Conservation (phyloP, 106 monocot genomes). For the Allium sativum region DNA sequence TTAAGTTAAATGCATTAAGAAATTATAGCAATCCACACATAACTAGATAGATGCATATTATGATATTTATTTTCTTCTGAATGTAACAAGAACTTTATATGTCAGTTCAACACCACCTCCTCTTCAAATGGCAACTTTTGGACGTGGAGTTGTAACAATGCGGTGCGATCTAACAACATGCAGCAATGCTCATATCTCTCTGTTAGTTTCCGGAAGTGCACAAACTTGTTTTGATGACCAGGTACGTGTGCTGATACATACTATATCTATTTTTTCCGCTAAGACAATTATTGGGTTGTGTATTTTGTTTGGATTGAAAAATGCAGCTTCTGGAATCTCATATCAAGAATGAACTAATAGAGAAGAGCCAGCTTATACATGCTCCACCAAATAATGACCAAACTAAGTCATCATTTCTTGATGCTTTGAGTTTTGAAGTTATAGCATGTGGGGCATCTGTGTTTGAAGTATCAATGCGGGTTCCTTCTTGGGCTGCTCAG, state of each 20-base stretch:
- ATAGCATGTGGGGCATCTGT: conserved; percentile 51
- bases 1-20: too few species aligned
- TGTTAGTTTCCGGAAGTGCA: conserved; percentile 62
- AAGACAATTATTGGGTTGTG: background rate
- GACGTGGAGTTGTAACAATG: conserved; percentile 67
- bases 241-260: conserved; percentile 15
- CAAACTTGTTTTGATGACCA: conserved; percentile 69
- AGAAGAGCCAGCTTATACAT: conserved; percentile 43
- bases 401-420: conserved; percentile 17
- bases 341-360: conserved; percentile 57
- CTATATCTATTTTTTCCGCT: background rate
- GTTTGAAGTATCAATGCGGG: conserved; percentile 56
- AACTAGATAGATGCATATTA: too few species aligned
- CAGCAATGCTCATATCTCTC: conserved; percentile 55
- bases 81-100: background rate
- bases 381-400: conserved; percentile 22
- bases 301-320: background rate
- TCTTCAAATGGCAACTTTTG: conserved; percentile 45
- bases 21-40: too few species aligned
- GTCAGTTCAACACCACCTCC: conserved; percentile 56
- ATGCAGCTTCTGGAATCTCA: conserved; percentile 56
- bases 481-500: conserved; percentile 67
- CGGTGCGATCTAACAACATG: conserved; percentile 59
- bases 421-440: conserved; percentile 32
- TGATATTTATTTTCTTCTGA: background rate